phyloP scores from a whole-genome alignment of 129 eudicot species.

The Helichrysum umbraculigerum region DNA sequence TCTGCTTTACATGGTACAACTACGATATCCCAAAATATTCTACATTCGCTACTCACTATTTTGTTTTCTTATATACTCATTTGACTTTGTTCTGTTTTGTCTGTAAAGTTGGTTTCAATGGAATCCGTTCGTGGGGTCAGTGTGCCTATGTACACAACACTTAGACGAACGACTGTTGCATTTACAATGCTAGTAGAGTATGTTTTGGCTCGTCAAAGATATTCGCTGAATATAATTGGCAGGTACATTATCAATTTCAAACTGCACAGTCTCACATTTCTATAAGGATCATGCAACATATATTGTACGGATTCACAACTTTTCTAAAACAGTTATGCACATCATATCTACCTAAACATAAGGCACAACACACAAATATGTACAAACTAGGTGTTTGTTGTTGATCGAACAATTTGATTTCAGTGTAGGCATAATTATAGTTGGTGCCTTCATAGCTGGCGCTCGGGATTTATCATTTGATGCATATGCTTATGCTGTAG shows the following conservation, averaged over 20 bases:
- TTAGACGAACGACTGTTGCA: constrained; percentile 58
- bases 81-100: constrained; percentile 9
- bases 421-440: constrained; percentile 57
- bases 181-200: constrained; percentile 61
- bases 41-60: background rate
- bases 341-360: background rate
- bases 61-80: background rate
- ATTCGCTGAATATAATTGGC: constrained; percentile 34
- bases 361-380: background rate
- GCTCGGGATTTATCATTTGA: constrained; percentile 53
- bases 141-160: constrained; percentile 66
- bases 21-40: background rate
- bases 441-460: constrained; percentile 57
- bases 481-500: constrained; percentile 44
- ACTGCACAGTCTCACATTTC: background rate
- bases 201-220: constrained; percentile 42
- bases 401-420: constrained; percentile 25
- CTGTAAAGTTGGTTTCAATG: constrained; percentile 50
- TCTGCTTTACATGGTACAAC: constrained; percentile 52
- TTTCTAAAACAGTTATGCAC: background rate
- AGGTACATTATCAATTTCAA: constrained; percentile 37
- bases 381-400: background rate
- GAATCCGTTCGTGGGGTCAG: constrained; percentile 54
- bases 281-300: background rate
- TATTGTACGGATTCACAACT: background rate